These are phyloP conservation scores for Mycena polygramma DNA, from an alignment of 768 basidiomycete species.

Conservation along the genomic window DNA sequence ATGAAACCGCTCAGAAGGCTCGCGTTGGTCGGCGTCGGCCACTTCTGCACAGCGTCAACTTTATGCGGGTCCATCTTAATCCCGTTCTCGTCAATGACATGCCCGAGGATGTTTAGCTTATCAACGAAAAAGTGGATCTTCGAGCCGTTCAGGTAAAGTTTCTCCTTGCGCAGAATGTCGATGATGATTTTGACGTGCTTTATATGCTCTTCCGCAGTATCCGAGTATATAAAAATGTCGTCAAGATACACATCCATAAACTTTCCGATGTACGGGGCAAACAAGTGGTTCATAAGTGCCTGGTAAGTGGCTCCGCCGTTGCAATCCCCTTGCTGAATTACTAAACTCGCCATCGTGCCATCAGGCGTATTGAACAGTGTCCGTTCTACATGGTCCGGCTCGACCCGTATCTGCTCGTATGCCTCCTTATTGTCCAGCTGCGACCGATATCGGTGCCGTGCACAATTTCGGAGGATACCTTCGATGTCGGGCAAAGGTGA, in stretches of 20 bases:
- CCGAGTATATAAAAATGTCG: too few relatives aligned
- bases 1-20: constrained; percentile 52
- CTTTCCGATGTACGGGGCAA: constrained; percentile 19
- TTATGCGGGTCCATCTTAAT: constrained; percentile 61
- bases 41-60: constrained; percentile 51
- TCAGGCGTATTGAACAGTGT: constrained; percentile 51
- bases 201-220: too few relatives aligned
- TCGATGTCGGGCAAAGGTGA: background rate
- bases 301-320: constrained; percentile 54
- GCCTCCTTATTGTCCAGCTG: constrained; percentile 52
- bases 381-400: constrained; percentile 43
- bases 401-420: constrained; percentile 56
- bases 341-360: constrained; percentile 57
- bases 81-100: constrained; percentile 49
- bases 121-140: background rate
- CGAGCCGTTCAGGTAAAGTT: too few relatives aligned
- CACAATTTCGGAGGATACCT: constrained; percentile 32
- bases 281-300: constrained; percentile 56
- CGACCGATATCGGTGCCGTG: constrained; percentile 36
- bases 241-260: too few relatives aligned
- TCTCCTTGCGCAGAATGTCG: background rate
- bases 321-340: constrained; percentile 46
- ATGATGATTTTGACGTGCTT: too few relatives aligned
- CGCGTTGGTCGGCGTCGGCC: constrained; percentile 50
- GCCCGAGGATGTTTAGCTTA: constrained; percentile 48